Base-by-base conservation (phyloP, 495 filamentous ascomycete species). In the Penicillium nucicola region DNA sequence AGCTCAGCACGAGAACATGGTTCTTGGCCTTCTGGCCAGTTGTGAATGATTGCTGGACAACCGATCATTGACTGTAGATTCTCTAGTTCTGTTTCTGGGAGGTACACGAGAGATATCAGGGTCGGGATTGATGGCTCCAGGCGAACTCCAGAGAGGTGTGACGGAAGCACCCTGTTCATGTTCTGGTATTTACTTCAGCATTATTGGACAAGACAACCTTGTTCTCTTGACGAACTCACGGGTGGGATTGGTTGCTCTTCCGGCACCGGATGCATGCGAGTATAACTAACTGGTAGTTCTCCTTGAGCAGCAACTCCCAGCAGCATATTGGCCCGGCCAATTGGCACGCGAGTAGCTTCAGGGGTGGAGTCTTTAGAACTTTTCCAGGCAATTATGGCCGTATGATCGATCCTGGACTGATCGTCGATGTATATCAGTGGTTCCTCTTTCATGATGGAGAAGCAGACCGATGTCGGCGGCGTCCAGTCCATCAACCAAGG, bases 401-500 rank as follows among this genome's bases (percentile, higher is more conserved):
- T 32, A 2, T 42, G 25, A 13, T 42, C 47, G 7, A n/a, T 13
- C 17, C 6, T 11, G 2, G 47, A 42, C 30, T 28, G 47, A 12
- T 42, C 38, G 35, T 50, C 47, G 23, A 50, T 25, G 8, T 33
- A 35, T 18, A 49, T 49, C 0, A 49, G 5, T 17, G 46, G 30
- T 12, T 42, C 38, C 0, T 41, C 25, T 5, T 18, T 25, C 23
- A 46, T 22, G 5, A 53, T 53, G n/a, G 35, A 7, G 13, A 15
- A 33, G 6, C 47, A 25, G 17, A 30, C 34, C 17, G 50, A 53
- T 5, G 42, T 13, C 9, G 35, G 25, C 1, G 43, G 42, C 3
- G 18, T 34, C 5, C 17, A 40, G 41, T 53, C 36, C 11, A 46
- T 17, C 15, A 36, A n/a, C 42, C 50, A 53, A 28, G 42, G 50